A percentile compares a stretch with the other conserved stretches of the same genome.
These are phyloP conservation scores for Cordyceps cicadae DNA, from an alignment of 2,329 filamentous ascomycete species.

Conservation along the genomic window DNA sequence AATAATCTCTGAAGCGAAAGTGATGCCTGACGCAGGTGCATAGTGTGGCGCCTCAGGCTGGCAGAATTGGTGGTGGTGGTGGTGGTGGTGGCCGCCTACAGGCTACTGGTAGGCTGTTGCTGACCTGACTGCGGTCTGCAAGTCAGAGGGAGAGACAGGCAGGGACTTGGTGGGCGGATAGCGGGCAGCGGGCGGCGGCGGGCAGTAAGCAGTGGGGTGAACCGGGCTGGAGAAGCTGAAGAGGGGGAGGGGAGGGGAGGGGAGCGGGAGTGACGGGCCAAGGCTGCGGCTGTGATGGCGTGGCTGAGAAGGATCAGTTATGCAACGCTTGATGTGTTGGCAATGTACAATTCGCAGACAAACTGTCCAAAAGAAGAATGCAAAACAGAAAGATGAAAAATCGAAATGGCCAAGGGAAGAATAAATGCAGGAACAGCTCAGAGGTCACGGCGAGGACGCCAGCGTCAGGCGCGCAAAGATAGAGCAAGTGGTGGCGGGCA, in stretches of 20 bases:
- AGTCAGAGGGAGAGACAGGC: neutral
- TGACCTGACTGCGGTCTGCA: neutral
- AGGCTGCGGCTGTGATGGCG: constrained; percentile 2
- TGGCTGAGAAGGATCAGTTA: neutral
- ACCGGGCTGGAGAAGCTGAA: neutral
- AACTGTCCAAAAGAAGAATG: constrained; percentile 12
- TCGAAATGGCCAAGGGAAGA: constrained; percentile 13
- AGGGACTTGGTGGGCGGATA: neutral
- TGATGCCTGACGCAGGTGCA: constrained; percentile 15
- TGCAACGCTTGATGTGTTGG: neutral
- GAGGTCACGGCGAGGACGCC: constrained; percentile 7
- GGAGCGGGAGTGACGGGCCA: neutral
- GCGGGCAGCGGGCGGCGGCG: neutral
- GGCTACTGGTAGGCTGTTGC: too few relatives aligned
- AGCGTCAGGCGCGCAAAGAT: constrained; percentile 17
- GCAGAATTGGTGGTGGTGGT: neutral
- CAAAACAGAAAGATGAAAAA: constrained; percentile 11
- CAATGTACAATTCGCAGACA: constrained; percentile 2
- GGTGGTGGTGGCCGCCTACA: neutral
- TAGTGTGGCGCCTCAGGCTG: constrained; percentile 15
- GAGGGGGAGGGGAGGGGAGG: neutral
- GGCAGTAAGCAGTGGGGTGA: neutral
- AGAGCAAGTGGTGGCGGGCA: constrained; percentile 23
- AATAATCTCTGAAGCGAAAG: constrained; percentile 10
- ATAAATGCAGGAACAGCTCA: constrained; percentile 21